Evolutionary conservation across 2,329 filamentous ascomycete genomes (phyloP).

Genomic region (Fusarium miscanthi): DNA sequence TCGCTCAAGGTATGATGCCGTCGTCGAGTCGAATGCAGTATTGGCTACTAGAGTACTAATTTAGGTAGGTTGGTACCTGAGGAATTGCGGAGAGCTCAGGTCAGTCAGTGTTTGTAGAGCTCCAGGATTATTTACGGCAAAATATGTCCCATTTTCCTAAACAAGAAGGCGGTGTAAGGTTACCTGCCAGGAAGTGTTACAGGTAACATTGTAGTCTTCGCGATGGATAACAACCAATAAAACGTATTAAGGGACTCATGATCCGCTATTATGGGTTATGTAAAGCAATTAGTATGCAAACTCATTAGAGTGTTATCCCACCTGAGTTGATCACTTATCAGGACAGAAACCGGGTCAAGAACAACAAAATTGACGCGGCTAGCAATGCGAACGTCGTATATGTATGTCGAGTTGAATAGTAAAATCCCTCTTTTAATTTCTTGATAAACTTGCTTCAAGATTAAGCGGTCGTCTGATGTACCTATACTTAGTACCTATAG

Average conservation of each 20-base stretch:
- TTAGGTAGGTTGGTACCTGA: neutral
- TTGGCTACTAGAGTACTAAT: slow-evolving; percentile 16
- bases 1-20: neutral
- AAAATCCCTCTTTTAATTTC: neutral
- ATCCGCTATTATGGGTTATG: neutral
- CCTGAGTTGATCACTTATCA: neutral
- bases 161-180: slow-evolving; percentile 24
- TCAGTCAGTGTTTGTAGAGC: slow-evolving; percentile 19
- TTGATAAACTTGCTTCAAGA: neutral
- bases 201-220: neutral
- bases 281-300: neutral
- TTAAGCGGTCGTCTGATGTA: neutral
- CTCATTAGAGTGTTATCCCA: neutral
- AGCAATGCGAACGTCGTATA: neutral
- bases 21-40: neutral
- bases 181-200: neutral
- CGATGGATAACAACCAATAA: neutral
- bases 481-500: too few relatives aligned
- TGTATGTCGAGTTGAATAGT: neutral
- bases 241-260: neutral
- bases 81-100: slow-evolving; percentile 8
- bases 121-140: slow-evolving; percentile 30
- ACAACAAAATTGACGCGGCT: neutral
- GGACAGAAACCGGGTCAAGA: neutral
- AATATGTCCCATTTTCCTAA: slow-evolving; percentile 2